Conservation (phyloP, 139 green algal species). For the Closterium sp. region DNA sequence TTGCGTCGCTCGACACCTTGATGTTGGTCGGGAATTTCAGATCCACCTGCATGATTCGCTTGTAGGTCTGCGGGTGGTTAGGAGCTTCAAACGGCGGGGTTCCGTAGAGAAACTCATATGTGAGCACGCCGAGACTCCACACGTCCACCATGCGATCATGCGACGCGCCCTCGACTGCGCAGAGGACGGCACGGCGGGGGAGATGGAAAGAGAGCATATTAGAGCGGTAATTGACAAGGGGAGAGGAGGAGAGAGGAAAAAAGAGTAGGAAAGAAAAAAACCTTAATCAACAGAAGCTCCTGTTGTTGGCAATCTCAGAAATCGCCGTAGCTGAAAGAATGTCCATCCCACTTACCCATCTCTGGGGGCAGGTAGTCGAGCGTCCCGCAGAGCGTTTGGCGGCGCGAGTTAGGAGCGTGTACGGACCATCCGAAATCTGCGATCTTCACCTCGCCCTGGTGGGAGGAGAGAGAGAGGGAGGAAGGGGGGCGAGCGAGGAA, state of each 20-base stretch:
- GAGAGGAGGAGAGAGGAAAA: neutral
- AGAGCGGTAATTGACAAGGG: too few relatives aligned
- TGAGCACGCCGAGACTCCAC: constrained; percentile 93
- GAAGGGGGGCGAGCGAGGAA: neutral
- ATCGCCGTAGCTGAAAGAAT: neutral
- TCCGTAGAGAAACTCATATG: constrained; percentile 96
- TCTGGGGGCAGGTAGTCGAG: constrained; percentile 98
- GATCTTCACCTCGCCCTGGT: constrained; percentile 92
- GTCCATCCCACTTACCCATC: constrained; percentile 65
- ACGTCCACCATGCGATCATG: constrained; percentile 78
- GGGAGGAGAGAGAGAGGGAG: neutral
- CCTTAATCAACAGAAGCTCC: too few relatives aligned
- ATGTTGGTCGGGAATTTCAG: constrained; percentile 75
- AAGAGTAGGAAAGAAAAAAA: neutral
- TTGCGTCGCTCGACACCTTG: constrained; percentile 64
- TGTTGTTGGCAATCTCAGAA: too few relatives aligned
- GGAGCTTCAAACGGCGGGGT: constrained; percentile 89
- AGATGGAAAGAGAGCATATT: too few relatives aligned
- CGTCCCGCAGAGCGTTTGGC: constrained; percentile 96
- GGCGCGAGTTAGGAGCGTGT: constrained; percentile 83
- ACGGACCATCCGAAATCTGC: constrained; percentile 98
- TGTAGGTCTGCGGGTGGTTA: constrained; percentile 75
- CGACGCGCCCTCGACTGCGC: constrained; percentile 42
- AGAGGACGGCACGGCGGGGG: neutral
- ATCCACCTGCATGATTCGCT: constrained; percentile 84